Conservation (phyloP, 2,329 filamentous ascomycete genomes). For the Epichloe elymi region DNA sequence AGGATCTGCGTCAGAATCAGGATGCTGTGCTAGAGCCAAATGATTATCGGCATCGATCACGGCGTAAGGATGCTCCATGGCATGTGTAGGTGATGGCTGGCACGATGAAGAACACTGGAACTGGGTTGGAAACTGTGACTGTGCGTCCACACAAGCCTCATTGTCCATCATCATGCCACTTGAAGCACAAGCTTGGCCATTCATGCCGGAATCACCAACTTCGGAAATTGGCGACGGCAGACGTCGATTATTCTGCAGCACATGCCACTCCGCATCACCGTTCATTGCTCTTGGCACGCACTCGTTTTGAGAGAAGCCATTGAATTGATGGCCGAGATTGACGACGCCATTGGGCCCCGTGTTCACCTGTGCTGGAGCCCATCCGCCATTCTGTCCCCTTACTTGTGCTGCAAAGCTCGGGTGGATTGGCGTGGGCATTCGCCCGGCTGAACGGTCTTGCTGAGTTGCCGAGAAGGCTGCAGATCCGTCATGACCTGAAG, state of each 20-base stretch:
- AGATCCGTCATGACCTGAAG: constrained; percentile 11
- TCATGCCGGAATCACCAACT: constrained; percentile 31
- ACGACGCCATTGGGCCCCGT: constrained; percentile 21
- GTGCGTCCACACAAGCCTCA: not conserved
- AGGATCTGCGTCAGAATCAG: constrained; percentile 22
- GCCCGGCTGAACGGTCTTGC: constrained; percentile 20
- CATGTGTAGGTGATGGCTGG: constrained; percentile 18
- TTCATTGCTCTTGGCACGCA: constrained; percentile 36
- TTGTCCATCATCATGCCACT: constrained; percentile 18
- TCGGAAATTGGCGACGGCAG: constrained; percentile 49
- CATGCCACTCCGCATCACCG: constrained; percentile 34
- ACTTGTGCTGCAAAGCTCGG: constrained; percentile 43
- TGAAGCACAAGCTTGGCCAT: constrained; percentile 20
- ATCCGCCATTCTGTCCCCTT: constrained; percentile 36
- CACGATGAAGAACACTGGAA: constrained; percentile 11
- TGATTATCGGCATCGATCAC: constrained; percentile 24
- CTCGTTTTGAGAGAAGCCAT: constrained; percentile 26
- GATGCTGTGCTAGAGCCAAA: constrained; percentile 9
- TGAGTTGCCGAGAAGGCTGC: not conserved
- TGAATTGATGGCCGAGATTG: constrained; percentile 27
- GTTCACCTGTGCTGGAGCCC: constrained; percentile 21
- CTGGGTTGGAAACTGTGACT: not conserved
- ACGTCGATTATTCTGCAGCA: constrained; percentile 38
- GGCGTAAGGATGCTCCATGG: constrained; percentile 26
- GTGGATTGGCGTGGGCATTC: constrained; percentile 48